Percentiles rank a stretch among this genome's conserved stretches.
Evolutionary conservation across 2,329 filamentous ascomycete genomes (phyloP).

Genomic region (Epichloe coenophiala): DNA sequence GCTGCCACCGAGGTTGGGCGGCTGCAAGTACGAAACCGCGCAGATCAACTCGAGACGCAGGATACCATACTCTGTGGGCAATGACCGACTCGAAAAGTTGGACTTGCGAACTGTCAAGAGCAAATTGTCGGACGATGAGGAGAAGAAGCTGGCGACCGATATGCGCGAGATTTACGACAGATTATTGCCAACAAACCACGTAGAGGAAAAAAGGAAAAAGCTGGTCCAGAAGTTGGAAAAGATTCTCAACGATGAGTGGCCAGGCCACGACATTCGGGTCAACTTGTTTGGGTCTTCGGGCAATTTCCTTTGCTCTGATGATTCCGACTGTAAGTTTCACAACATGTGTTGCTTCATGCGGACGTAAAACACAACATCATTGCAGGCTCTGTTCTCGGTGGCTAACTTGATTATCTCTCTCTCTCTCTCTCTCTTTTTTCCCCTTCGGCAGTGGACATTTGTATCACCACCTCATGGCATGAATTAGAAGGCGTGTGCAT

Average conservation of each 20-base stretch:
- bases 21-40: slow-evolving; percentile 82
- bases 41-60: slow-evolving; percentile 69
- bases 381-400: neutral
- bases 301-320: slow-evolving; percentile 84
- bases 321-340: slow-evolving; percentile 72
- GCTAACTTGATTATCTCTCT: slow-evolving; percentile 5
- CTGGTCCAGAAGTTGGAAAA: slow-evolving; percentile 80
- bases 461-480: slow-evolving; percentile 84
- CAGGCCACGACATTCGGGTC: slow-evolving; percentile 76
- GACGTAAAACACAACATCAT: neutral
- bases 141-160: slow-evolving; percentile 61
- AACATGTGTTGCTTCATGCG: neutral
- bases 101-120: slow-evolving; percentile 60
- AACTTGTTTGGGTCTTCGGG: slow-evolving; percentile 97
- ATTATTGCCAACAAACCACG: slow-evolving; percentile 69
- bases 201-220: slow-evolving; percentile 59
- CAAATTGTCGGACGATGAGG: slow-evolving; percentile 57
- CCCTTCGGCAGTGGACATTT: slow-evolving; percentile 66
- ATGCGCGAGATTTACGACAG: slow-evolving; percentile 76
- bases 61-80: slow-evolving; percentile 86
- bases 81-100: slow-evolving; percentile 59
- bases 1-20: slow-evolving; percentile 42
- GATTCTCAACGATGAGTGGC: slow-evolving; percentile 84
- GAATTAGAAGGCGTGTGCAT: slow-evolving; percentile 81
- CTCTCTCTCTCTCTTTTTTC: neutral